A percentile compares a stretch with the other conserved stretches of the same genome.
These are phyloP conservation scores for Talaromyces atroroseus DNA, from an alignment of 2,329 filamentous ascomycete species.

Conservation along the genomic window DNA sequence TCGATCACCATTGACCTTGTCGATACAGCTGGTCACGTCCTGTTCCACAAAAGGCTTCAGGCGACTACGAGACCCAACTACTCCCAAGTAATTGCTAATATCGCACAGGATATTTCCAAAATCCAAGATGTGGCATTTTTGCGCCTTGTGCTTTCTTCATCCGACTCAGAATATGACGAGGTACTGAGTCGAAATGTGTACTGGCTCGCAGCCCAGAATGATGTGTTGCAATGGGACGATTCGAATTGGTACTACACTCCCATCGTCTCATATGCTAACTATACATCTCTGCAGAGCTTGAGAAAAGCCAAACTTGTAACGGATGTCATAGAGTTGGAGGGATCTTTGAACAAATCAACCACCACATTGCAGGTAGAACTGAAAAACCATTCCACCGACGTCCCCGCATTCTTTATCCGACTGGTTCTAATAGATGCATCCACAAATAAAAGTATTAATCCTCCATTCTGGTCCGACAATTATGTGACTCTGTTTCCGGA, in stretches of 20 bases:
- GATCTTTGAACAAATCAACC: slow-evolving; percentile 6
- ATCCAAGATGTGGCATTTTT: slow-evolving; percentile 47
- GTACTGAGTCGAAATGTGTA: slow-evolving; percentile 55
- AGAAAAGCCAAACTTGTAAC: slow-evolving; percentile 34
- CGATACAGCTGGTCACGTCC: slow-evolving; percentile 41
- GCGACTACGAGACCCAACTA: slow-evolving; percentile 43
- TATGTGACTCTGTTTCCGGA: slow-evolving; percentile 57
- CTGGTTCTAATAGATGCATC: slow-evolving; percentile 45
- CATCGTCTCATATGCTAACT: slow-evolving; percentile 48
- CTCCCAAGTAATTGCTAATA: slow-evolving; percentile 32
- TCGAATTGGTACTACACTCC: slow-evolving; percentile 58
- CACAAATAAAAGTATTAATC: slow-evolving; percentile 42
- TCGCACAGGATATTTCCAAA: slow-evolving; percentile 26
- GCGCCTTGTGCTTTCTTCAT: slow-evolving; percentile 40
- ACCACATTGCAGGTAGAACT: slow-evolving; percentile 35
- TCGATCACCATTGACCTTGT: slow-evolving; percentile 48
- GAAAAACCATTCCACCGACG: slow-evolving; percentile 45
- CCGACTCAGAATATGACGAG: slow-evolving; percentile 21
- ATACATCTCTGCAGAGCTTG: slow-evolving; percentile 42
- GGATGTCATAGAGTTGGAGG: slow-evolving; percentile 14
- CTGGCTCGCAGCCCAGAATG: slow-evolving; percentile 48
- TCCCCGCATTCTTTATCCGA: slow-evolving; percentile 56
- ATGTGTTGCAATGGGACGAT: slow-evolving; percentile 51
- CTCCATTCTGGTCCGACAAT: slow-evolving; percentile 57
- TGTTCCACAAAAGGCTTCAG: slow-evolving; percentile 31